Base-by-base conservation (phyloP, 2,329 filamentous ascomycete genomes). In the Cercospora nicotianae region DNA sequence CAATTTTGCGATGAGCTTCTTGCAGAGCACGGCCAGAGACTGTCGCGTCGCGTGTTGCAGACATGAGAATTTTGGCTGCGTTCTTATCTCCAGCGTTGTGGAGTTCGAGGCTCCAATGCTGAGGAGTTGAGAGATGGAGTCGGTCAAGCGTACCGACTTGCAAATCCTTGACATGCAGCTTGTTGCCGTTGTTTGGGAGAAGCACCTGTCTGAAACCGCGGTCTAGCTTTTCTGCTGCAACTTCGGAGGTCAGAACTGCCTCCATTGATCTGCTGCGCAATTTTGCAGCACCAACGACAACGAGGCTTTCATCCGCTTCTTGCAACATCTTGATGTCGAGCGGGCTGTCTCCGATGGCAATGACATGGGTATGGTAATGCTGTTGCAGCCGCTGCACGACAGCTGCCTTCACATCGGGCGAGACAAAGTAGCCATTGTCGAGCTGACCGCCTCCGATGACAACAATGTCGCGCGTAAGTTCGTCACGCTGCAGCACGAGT, bases 291-390 rank as follows among this genome's bases (percentile, higher is more conserved):
- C 86, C 85, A 2, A 87, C 85, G 0, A 90, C 82, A 3, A 90
- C 80, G 42, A 88, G 74, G 0, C 87, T 84, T 65, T 83, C 67
- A 70, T 89, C 76, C 0, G 88, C 87, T 36, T 77, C 71, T 2
- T 69, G 70, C 12, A 90, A 70, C 88, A 90, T 90, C 0, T 78
- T 75, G 18, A 90, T 45, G 70, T 90, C 88, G 6, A 89, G 68
- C 0, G 80, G 80, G 70, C 87, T 87, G 71, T 89, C 87, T n/a
- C 87, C 87, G 70, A 90, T 87, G 0, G 86, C 87, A 75, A 79
- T 83, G 18, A 89, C 83, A 45, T 81, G 75, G 30, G 81, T 55
- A 0, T 76, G 3, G 48, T 82, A 69, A 0, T 18, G 18, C 0
- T 78, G 28, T 63, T 76, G 77, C 20, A 89, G 73, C 2, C 73